Evolutionary conservation across 148 eudicot genomes (phyloP).

Genomic region (Rhododendron simsii): DNA sequence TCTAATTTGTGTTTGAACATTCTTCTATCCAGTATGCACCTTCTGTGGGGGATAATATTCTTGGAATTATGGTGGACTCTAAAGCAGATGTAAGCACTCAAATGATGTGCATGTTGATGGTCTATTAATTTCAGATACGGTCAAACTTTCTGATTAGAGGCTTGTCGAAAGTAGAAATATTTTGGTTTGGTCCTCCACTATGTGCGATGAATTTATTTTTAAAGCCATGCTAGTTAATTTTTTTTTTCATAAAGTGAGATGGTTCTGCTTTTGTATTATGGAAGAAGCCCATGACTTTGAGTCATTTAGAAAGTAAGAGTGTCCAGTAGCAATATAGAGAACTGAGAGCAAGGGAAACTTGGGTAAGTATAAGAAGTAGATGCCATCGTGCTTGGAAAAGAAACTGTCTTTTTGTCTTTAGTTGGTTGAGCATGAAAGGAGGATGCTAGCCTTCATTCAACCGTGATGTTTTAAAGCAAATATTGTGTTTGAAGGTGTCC

Average conservation of each 20-base stretch:
- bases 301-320: not conserved
- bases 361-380: not conserved
- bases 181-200: not conserved
- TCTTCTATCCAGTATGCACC: constrained; percentile 74
- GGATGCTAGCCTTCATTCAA: not conserved
- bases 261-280: not conserved
- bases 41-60: constrained; percentile 73
- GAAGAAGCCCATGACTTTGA: not conserved
- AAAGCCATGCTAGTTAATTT: not conserved
- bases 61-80: constrained; percentile 83
- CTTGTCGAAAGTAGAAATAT: not conserved
- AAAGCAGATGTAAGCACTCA: constrained; percentile 73
- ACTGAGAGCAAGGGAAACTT: not conserved
- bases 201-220: not conserved
- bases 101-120: not conserved
- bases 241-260: not conserved
- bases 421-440: not conserved
- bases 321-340: not conserved
- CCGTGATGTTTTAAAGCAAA: not conserved
- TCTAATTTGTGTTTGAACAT: constrained; percentile 7
- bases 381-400: not conserved
- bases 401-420: not conserved
- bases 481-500: not conserved
- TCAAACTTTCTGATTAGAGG: not conserved
- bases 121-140: not conserved